A percentile compares a stretch with the other conserved stretches of the same genome.
Evolutionary conservation across 2,329 filamentous ascomycete genomes (phyloP).

Genomic region (Elsinoe necatrix): DNA sequence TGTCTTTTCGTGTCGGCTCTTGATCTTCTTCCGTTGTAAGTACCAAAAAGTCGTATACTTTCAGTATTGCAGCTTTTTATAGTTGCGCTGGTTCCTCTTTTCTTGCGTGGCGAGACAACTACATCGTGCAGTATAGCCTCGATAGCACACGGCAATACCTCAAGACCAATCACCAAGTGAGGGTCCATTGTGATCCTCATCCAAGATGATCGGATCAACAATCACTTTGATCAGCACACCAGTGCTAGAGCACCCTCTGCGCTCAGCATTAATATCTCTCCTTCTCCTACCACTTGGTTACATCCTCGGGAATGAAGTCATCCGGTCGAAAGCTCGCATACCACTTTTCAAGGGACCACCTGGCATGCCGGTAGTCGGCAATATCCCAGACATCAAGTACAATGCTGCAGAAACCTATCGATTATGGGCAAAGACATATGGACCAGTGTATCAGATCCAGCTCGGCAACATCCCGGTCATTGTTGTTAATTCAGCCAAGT

Average conservation of each 20-base stretch:
- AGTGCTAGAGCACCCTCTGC: slow-evolving; percentile 16
- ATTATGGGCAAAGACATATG: slow-evolving; percentile 35
- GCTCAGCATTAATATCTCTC: slow-evolving; percentile 17
- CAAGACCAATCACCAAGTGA: neutral
- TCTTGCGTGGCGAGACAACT: neutral
- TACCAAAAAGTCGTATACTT: neutral
- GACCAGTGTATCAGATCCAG: slow-evolving; percentile 39
- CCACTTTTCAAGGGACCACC: slow-evolving; percentile 33
- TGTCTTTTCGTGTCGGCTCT: neutral
- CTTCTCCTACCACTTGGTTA: slow-evolving; percentile 30
- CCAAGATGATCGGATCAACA: slow-evolving; percentile 18
- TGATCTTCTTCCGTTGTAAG: neutral
- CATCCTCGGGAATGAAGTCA: slow-evolving; percentile 31
- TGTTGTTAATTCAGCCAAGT: slow-evolving; percentile 36
- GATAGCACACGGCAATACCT: too few relatives aligned
- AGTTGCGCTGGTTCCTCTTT: neutral
- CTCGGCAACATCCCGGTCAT: slow-evolving; percentile 38
- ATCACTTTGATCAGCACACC: slow-evolving; percentile 15
- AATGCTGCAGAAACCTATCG: slow-evolving; percentile 38
- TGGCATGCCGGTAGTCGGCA: slow-evolving; percentile 35
- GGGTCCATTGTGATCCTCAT: too few relatives aligned
- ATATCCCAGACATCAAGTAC: slow-evolving; percentile 36
- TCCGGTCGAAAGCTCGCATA: slow-evolving; percentile 29
- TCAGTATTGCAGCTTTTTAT: neutral
- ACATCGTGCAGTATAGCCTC: neutral